Percentiles rank a stretch among this genome's conserved stretches.
phyloP scores from a whole-genome alignment of 2,329 filamentous ascomycete species.

The Venturia effusa region DNA sequence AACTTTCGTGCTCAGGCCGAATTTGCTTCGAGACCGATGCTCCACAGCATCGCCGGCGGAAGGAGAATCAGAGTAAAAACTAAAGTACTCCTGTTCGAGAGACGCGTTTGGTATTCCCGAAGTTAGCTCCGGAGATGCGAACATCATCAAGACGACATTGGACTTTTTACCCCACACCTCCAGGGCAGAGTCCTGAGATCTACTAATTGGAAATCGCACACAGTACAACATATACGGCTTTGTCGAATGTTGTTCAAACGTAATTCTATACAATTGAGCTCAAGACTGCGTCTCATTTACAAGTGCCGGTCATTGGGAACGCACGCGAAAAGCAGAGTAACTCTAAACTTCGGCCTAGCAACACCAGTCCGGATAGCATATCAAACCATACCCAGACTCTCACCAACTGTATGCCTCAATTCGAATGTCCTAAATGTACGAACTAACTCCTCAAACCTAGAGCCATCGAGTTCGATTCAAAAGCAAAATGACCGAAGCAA shows the following conservation, averaged over 20 bases:
- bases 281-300: background rate
- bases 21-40: too few species aligned
- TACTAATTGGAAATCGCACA: background rate
- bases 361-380: background rate
- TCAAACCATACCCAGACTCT: background rate
- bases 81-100: background rate
- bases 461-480: constrained; percentile 14
- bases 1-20: too few species aligned
- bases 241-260: background rate
- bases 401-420: background rate
- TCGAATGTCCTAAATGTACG: background rate
- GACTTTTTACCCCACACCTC: background rate
- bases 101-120: too few species aligned
- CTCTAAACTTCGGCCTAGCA: background rate
- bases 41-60: too few species aligned
- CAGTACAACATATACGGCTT: background rate
- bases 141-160: background rate
- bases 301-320: background rate
- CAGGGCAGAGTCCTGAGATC: background rate
- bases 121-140: background rate
- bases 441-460: background rate
- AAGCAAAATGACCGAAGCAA: constrained; percentile 31
- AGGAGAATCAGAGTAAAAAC: background rate
- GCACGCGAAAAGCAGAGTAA: background rate
- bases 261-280: background rate